Base-by-base conservation (phyloP, 768 basidiomycete species). In the Suillus subalutaceus region DNA sequence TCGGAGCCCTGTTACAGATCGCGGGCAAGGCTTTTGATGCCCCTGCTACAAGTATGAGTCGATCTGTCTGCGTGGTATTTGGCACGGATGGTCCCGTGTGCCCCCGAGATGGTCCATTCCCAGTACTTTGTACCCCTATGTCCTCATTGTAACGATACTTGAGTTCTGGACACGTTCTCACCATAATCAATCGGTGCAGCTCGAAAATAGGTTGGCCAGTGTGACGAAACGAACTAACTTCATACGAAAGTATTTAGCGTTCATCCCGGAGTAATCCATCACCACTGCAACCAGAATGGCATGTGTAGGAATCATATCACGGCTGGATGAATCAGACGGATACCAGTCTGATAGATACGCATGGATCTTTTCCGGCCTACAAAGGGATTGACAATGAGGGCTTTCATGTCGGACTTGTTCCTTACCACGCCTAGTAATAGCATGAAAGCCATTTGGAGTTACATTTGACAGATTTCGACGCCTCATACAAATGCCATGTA, bases 341-440 rank as follows among this genome's bases (percentile, higher is more conserved):
- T 64, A 63, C 63, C 37, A 62, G 41, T 62, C n/a, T 12, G 63
- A 59, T 30, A 64, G 57, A 41, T 60, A 60, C 63, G 9, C 57
- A 60, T 60, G 63, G 59, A 57, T 56, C 63, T 60, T 64, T 63
- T 38, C 53, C 26, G 57, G 32, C 58, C 23, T 37, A 40, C 50
- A 41, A 64, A 26, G 23, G 41, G 18, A 62, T 32, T 23, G 26
- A 37, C 53, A 32, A 32, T 50, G 48, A 50, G 48, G 48, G 46
- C 18, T 63, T 55, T 59, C 38, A 58, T 38, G 56, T 57, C 56
- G 56, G n/a, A 37, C 9, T 8, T 59, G 58, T 40, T 41, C 40
- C 58, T 60, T 60, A 60, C 59, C 40, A 43, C 59, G 59, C 41
- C 41, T 30, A 30, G 40, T 41, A 30, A 60, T 60, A 43, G 41